A percentile compares a stretch with the other conserved stretches of the same genome.
These are phyloP conservation scores for Kodamaea sp. DNA, from an alignment of 1,139 yeast genomes.

Conservation along the genomic window DNA sequence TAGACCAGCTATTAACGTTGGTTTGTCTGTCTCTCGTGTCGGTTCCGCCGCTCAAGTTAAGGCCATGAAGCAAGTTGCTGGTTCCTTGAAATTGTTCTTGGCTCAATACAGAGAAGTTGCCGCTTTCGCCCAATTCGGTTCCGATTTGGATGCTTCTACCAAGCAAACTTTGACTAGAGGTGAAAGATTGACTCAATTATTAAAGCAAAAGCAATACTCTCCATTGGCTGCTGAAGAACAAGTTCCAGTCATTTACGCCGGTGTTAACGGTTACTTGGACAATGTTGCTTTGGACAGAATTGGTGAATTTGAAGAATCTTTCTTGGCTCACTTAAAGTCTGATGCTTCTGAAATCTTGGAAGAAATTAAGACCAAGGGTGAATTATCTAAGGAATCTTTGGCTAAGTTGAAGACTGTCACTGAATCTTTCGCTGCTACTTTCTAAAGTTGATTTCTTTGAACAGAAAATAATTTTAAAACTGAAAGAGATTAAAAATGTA, in stretches of 20 bases:
- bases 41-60: conserved; percentile 99
- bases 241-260: conserved; percentile 98
- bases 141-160: conserved; percentile 99
- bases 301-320: conserved; percentile 88
- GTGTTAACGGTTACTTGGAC: conserved; percentile 99
- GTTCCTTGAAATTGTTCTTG: conserved; percentile 99
- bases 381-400: conserved; percentile 82
- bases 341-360: conserved; percentile 81
- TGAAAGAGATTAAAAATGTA: neutral
- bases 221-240: conserved; percentile 99
- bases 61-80: conserved; percentile 99
- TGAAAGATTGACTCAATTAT: conserved; percentile 99
- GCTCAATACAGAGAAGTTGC: conserved; percentile 99
- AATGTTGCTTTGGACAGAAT: conserved; percentile 79
- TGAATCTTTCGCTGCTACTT: conserved; percentile 87
- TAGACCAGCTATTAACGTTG: conserved; percentile 99
- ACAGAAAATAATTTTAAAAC: too few species aligned
- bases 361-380: conserved; percentile 86
- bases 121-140: conserved; percentile 99
- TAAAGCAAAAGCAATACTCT: conserved; percentile 95
- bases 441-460: conserved; percentile 32
- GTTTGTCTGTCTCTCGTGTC: conserved; percentile 99
- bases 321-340: conserved; percentile 87
- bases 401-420: conserved; percentile 87
- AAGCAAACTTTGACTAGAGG: conserved; percentile 99